Evolutionary conservation across 2,329 filamentous ascomycete genomes (phyloP).

Genomic region (Xylariaceae sp.): DNA sequence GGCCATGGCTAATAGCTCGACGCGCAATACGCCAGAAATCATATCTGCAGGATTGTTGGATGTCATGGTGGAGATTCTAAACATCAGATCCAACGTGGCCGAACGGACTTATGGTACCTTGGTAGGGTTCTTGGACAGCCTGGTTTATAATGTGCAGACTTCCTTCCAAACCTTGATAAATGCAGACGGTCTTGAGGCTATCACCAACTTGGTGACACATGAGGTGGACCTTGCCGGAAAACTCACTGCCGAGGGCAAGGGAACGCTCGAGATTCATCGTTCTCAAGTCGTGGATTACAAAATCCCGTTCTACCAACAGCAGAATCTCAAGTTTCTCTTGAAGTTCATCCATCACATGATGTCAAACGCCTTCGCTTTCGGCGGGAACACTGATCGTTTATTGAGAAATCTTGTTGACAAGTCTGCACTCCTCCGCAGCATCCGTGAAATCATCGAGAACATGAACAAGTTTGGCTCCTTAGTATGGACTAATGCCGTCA

Average conservation of each 20-base stretch:
- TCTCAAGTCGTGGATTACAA: conserved; percentile 89
- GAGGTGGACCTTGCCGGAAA: conserved; percentile 73
- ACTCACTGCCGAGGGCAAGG: conserved; percentile 67
- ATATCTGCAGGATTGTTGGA: conserved; percentile 88
- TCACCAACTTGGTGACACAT: conserved; percentile 82
- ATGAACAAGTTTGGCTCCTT: conserved; percentile 82
- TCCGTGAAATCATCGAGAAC: conserved; percentile 81
- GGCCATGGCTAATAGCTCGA: conserved; percentile 57
- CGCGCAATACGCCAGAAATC: conserved; percentile 61
- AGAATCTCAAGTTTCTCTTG: conserved; percentile 89
- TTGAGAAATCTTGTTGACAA: conserved; percentile 94
- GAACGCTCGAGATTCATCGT: conserved; percentile 70
- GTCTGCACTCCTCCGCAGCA: conserved; percentile 75
- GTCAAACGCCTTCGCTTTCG: conserved; percentile 68
- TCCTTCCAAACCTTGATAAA: conserved; percentile 82
- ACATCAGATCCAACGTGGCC: conserved; percentile 77
- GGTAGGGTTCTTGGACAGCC: conserved; percentile 82
- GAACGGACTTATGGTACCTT: conserved; percentile 83
- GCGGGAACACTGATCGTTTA: conserved; percentile 85
- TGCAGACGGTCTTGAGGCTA: conserved; percentile 83
- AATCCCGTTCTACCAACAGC: conserved; percentile 90
- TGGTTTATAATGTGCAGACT: conserved; percentile 83
- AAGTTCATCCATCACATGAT: conserved; percentile 98
- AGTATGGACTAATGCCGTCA: conserved; percentile 94
- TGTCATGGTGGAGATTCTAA: conserved; percentile 85